Percentiles rank a stretch among this genome's conserved stretches.
phyloP scores from a whole-genome alignment of 2,329 filamentous ascomycete species.

The Phialophora verrucosa region DNA sequence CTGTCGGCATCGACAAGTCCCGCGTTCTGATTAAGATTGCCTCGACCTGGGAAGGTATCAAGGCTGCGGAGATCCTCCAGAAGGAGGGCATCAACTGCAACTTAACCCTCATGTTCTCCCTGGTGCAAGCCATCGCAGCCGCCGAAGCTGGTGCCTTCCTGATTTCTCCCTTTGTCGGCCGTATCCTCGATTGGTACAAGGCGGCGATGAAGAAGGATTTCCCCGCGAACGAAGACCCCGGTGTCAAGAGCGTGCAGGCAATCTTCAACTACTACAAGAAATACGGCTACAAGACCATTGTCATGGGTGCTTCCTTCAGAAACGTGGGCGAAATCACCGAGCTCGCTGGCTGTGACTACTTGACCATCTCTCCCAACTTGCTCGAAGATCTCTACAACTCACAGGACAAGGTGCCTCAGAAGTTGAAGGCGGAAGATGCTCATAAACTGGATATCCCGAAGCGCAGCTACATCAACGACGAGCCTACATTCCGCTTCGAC shows the following conservation, averaged over 20 bases:
- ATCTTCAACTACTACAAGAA: constrained; percentile 99
- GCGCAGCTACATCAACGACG: constrained; percentile 88
- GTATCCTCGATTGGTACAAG: constrained; percentile 99
- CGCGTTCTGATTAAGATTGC: constrained; percentile 98
- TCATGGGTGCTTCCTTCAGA: constrained; percentile 99
- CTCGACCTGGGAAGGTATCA: constrained; percentile 99
- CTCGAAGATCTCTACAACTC: constrained; percentile 94
- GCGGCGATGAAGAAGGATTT: constrained; percentile 92
- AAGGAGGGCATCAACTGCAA: constrained; percentile 97
- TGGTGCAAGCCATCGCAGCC: constrained; percentile 90
- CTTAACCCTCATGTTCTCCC: constrained; percentile 98
- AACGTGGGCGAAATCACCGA: constrained; percentile 96
- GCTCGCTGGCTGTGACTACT: constrained; percentile 96
- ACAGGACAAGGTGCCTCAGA: constrained; percentile 80
- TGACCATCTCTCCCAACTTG: constrained; percentile 95
- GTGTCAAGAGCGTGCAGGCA: constrained; percentile 87
- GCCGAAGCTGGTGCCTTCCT: constrained; percentile 96
- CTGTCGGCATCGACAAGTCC: constrained; percentile 87
- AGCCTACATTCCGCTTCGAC: constrained; percentile 92
- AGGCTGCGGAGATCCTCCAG: constrained; percentile 96
- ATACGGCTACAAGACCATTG: constrained; percentile 97
- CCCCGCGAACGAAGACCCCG: constrained; percentile 86
- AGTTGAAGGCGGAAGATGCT: constrained; percentile 77
- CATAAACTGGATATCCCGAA: constrained; percentile 76
- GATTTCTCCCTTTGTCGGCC: constrained; percentile 98